Base-by-base conservation (phyloP, 176 grass and related monocot species). In the Avena insularis region DNA sequence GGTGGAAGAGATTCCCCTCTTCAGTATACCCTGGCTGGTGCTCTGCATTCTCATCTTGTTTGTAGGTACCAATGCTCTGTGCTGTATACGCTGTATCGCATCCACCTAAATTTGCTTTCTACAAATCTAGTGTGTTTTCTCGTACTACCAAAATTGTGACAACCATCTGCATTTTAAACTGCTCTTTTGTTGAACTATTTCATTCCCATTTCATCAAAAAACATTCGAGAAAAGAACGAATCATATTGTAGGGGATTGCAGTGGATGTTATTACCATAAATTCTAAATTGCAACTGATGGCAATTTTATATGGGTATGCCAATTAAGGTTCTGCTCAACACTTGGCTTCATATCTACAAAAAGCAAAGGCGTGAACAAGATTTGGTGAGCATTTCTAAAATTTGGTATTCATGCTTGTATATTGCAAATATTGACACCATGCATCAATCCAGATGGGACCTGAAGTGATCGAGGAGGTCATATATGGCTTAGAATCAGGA, bases 311-410 rank as follows among this genome's bases (percentile, higher is more conserved):
- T 69, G 9, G 5, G 8, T 86, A 31, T 86, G 29, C 54, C 29
- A 71, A 89, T 82, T 85, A 82, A 99, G 94, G 81, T 87, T 75
- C 84, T 96, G 43, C 84, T 99, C 66, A 94, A 96, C 85, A 89
- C 92, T 83, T 99, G 94, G 94, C 94, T 99, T 82, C 97, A 85
- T 80, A 94, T 94, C 78, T 99, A 94, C 84, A 99, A 99, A 87
- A 94, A 77, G 80, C 94, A 91, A 87, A 92, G 97, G 78, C 92
- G 63, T 31, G 94, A 94, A 66, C 97, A 99, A 56, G 94, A 94
- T 59, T 90, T 96, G 89, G 97, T 99, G 65, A 89, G 87, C 64
- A 84, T 58, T 56, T 81, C 50, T 51, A 76, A 58, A 85, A 25
- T 65, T 58, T 90, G 15, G 21, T 54, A 56, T 62, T 47, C 77